Conservation (phyloP, 2,329 filamentous ascomycete species). For the Helotiales sp. region DNA sequence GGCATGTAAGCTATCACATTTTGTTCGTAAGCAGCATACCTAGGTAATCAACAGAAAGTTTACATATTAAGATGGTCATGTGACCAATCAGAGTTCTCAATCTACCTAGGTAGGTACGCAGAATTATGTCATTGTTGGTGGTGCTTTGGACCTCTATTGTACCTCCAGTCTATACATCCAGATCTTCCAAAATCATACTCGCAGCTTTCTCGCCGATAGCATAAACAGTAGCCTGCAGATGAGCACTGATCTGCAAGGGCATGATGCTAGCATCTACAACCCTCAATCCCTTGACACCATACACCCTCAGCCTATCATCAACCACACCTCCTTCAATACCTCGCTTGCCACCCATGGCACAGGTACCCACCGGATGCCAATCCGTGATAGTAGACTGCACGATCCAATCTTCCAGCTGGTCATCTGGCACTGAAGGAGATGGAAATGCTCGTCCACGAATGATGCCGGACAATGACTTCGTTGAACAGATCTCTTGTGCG, state of each 20-base stretch:
- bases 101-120: too few species aligned
- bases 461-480: neutral
- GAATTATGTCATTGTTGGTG: too few species aligned
- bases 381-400: neutral
- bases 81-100: too few species aligned
- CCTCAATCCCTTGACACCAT: conserved; percentile 7
- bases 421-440: neutral
- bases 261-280: conserved; percentile 1
- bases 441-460: neutral
- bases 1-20: too few species aligned
- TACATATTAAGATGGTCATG: too few species aligned
- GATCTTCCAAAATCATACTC: neutral
- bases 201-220: neutral
- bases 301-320: conserved; percentile 5
- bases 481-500: neutral
- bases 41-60: too few species aligned
- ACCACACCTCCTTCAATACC: neutral
- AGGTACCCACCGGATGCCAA: conserved; percentile 11
- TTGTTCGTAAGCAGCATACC: too few species aligned
- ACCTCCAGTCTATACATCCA: too few species aligned
- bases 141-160: too few species aligned
- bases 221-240: conserved; percentile 10
- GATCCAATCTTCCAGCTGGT: neutral
- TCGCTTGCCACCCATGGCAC: conserved; percentile 1
- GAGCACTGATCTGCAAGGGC: conserved; percentile 4